A percentile compares a stretch with the other conserved stretches of the same genome.
Evolutionary conservation across 2,329 filamentous ascomycete genomes (phyloP).

Genomic region (Trichoderma oligosporum): DNA sequence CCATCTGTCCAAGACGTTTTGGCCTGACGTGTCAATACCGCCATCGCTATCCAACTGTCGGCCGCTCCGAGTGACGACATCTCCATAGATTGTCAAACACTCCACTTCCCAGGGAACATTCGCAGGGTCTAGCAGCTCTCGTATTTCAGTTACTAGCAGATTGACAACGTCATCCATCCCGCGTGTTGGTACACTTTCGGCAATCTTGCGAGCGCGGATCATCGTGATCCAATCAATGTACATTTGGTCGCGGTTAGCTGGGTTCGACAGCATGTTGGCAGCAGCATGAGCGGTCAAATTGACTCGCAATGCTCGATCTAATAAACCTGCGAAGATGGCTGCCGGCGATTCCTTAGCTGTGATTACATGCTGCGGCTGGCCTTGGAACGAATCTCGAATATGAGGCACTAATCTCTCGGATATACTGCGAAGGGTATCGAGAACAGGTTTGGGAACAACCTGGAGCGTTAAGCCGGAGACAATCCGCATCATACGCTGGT

Average conservation of each 20-base stretch:
- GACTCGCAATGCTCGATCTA: constrained; percentile 83
- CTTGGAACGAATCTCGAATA: constrained; percentile 79
- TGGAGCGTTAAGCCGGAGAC: constrained; percentile 85
- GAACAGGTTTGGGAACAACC: constrained; percentile 81
- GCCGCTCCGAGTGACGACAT: constrained; percentile 48
- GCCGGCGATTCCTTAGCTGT: constrained; percentile 85
- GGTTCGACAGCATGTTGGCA: constrained; percentile 85
- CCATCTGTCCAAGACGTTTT: constrained; percentile 75
- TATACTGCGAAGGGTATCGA: constrained; percentile 83
- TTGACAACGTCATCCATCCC: constrained; percentile 65
- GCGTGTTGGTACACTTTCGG: constrained; percentile 58
- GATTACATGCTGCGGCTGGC: constrained; percentile 80
- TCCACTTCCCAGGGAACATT: constrained; percentile 64
- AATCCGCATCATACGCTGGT: constrained; percentile 94
- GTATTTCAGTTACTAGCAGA: constrained; percentile 62
- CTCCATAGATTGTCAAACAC: constrained; percentile 57
- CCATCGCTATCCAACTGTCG: constrained; percentile 33
- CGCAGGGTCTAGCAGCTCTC: constrained; percentile 65
- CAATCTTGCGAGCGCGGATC: constrained; percentile 59
- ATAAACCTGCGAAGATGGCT: constrained; percentile 77
- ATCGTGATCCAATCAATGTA: constrained; percentile 82
- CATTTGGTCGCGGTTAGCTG: constrained; percentile 90
- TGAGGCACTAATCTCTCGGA: constrained; percentile 76
- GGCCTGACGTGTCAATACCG: constrained; percentile 37
- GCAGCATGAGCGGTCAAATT: constrained; percentile 93